A percentile compares a stretch with the other conserved stretches of the same genome.
phyloP scores from a whole-genome alignment of 805 yeast species.

The Spathaspora boniae region DNA sequence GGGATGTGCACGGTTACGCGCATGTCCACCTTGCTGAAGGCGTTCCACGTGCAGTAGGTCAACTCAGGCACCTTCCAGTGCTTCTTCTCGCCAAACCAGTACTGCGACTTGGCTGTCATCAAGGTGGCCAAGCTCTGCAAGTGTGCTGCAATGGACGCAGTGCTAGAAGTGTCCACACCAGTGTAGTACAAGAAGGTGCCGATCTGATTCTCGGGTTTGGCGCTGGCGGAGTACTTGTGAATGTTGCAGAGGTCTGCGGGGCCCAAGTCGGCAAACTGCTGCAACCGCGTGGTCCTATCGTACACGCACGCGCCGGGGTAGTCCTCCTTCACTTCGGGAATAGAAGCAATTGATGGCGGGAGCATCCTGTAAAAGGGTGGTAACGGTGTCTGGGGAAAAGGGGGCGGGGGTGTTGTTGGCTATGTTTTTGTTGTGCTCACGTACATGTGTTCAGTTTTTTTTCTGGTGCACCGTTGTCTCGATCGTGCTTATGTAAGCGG shows the following conservation, averaged over 20 bases:
- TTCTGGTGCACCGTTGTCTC: background rate
- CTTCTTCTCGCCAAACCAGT: slow-evolving; percentile 77
- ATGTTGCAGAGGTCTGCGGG: slow-evolving; percentile 64
- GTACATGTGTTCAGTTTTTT: slow-evolving; percentile 3
- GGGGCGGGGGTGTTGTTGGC: background rate
- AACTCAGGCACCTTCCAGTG: slow-evolving; percentile 70
- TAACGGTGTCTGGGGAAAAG: background rate
- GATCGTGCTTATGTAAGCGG: background rate
- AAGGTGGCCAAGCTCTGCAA: slow-evolving; percentile 64
- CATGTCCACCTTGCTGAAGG: slow-evolving; percentile 61
- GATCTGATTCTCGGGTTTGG: slow-evolving; percentile 45
- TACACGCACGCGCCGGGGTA: slow-evolving; percentile 55
- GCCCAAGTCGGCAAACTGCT: slow-evolving; percentile 62
- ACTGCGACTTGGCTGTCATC: slow-evolving; percentile 56
- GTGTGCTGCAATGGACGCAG: slow-evolving; percentile 76
- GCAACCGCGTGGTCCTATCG: slow-evolving; percentile 60
- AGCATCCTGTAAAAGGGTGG: slow-evolving; percentile 21
- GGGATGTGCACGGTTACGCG: slow-evolving; percentile 73
- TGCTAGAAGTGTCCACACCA: slow-evolving; percentile 72
- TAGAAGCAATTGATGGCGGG: slow-evolving; percentile 34
- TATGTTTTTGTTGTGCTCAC: background rate
- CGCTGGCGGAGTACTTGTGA: slow-evolving; percentile 38
- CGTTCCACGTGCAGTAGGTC: slow-evolving; percentile 63
- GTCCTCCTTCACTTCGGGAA: slow-evolving; percentile 51
- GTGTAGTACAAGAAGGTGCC: slow-evolving; percentile 73